A percentile compares a stretch with the other conserved stretches of the same genome.
Conservation (phyloP, 371 early-diverging fungal genomes). For the Mortierella sp. region DNA sequence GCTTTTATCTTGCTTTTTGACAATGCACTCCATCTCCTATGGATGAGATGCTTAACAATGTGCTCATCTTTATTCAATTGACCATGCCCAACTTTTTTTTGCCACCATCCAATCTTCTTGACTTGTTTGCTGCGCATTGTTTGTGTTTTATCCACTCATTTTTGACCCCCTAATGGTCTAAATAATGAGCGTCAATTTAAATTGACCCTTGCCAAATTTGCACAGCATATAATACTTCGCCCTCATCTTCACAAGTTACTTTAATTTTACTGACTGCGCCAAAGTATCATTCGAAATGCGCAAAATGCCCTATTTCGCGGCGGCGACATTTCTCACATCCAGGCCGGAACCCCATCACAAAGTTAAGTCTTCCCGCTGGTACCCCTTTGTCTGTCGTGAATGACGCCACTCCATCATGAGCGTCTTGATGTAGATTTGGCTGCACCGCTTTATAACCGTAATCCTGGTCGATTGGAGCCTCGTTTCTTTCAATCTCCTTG, state of each 20-base stretch:
- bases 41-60: too few species aligned
- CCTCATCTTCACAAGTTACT: conserved; percentile 1
- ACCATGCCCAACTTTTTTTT: background rate
- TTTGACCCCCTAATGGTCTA: background rate
- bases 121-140: too few species aligned
- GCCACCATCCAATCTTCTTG: too few species aligned
- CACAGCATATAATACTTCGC: background rate
- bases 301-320: conserved; percentile 56
- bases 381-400: background rate
- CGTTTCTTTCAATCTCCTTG: background rate
- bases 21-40: too few species aligned
- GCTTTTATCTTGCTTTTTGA: background rate
- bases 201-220: background rate
- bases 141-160: too few species aligned
- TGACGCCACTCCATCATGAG: too few species aligned
- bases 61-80: too few species aligned
- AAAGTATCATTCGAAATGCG: conserved; percentile 32
- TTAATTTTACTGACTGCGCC: too few species aligned
- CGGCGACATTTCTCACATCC: conserved; percentile 56
- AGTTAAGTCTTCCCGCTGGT: conserved; percentile 9
- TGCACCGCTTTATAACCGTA: background rate
- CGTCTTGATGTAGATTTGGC: background rate
- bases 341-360: conserved; percentile 55
- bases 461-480: background rate
- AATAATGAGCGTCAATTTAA: background rate